A percentile compares a stretch with the other conserved stretches of the same genome.
Conservation (phyloP, 441 rosid genomes). For the Populus trichocarpa region DNA sequence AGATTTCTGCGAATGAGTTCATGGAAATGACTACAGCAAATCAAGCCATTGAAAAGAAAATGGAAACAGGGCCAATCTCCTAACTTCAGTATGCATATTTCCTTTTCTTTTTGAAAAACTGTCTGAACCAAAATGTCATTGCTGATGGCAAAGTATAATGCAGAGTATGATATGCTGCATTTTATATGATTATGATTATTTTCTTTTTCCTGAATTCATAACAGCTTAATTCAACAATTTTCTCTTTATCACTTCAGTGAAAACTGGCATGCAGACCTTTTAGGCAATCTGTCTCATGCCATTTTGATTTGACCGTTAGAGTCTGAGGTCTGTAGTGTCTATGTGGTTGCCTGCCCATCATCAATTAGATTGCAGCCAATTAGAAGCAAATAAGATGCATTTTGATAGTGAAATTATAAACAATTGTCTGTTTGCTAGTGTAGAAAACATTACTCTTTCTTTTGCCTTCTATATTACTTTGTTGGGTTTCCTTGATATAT, state of each 20-base stretch:
- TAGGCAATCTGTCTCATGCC: neutral
- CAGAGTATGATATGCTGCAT: neutral
- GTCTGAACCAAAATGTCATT: neutral
- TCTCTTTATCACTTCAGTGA: neutral
- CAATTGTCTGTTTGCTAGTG: neutral
- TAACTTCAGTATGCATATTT: neutral
- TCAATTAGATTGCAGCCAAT: neutral
- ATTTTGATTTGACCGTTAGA: neutral
- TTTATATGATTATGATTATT: neutral
- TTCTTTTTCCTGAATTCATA: neutral
- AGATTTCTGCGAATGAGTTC: neutral
- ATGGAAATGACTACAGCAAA: neutral
- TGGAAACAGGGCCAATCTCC: neutral
- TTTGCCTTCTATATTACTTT: neutral
- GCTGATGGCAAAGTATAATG: neutral
- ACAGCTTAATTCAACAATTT: neutral
- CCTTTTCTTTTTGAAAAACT: neutral
- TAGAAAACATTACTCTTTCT: neutral
- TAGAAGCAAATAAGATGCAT: neutral
- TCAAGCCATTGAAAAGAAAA: neutral
- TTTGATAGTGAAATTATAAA: neutral
- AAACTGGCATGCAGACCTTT: neutral
- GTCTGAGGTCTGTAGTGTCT: neutral
- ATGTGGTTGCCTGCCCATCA: neutral
- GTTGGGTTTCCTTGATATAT: slow-evolving; percentile 38